A percentile compares a stretch with the other conserved stretches of the same genome.
These are phyloP conservation scores for Candida oleophila DNA, from an alignment of 805 yeast genomes.

Conservation along the genomic window DNA sequence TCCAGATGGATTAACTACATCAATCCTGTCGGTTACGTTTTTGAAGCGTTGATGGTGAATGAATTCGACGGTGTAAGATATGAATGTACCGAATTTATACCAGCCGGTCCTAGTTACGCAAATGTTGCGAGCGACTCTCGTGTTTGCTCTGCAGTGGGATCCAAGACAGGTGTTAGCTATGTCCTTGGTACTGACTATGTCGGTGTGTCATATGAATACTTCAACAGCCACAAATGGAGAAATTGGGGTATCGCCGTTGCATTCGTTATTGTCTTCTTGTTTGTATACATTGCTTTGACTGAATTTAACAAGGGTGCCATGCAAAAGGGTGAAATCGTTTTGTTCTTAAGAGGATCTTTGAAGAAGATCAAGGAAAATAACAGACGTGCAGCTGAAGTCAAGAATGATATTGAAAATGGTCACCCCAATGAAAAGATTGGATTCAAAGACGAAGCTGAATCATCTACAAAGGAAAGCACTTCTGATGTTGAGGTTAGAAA, in stretches of 20 bases:
- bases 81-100: slow-evolving; percentile 56
- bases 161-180: slow-evolving; percentile 48
- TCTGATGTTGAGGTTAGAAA: slow-evolving; percentile 7
- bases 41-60: slow-evolving; percentile 60
- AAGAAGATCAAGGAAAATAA: slow-evolving; percentile 26
- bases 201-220: slow-evolving; percentile 46
- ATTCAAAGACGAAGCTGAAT: slow-evolving; percentile 28
- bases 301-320: slow-evolving; percentile 42
- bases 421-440: slow-evolving; percentile 23
- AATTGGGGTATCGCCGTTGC: slow-evolving; percentile 68
- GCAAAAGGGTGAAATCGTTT: slow-evolving; percentile 43
- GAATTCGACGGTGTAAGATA: slow-evolving; percentile 62
- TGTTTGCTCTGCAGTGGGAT: slow-evolving; percentile 63
- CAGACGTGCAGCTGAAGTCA: slow-evolving; percentile 10
- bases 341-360: slow-evolving; percentile 27
- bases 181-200: slow-evolving; percentile 66
- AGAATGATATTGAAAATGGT: slow-evolving; percentile 20
- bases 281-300: slow-evolving; percentile 31
- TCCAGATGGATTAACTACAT: slow-evolving; percentile 51
- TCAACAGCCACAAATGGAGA: slow-evolving; percentile 70
- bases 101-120: slow-evolving; percentile 56
- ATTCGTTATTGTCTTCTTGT: slow-evolving; percentile 44
- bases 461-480: slow-evolving; percentile 12
- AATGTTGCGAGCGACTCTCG: slow-evolving; percentile 33
- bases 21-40: slow-evolving; percentile 42